Conservation (phyloP, 2,329 filamentous ascomycete species). For the Phaeosphaeria sp. region DNA sequence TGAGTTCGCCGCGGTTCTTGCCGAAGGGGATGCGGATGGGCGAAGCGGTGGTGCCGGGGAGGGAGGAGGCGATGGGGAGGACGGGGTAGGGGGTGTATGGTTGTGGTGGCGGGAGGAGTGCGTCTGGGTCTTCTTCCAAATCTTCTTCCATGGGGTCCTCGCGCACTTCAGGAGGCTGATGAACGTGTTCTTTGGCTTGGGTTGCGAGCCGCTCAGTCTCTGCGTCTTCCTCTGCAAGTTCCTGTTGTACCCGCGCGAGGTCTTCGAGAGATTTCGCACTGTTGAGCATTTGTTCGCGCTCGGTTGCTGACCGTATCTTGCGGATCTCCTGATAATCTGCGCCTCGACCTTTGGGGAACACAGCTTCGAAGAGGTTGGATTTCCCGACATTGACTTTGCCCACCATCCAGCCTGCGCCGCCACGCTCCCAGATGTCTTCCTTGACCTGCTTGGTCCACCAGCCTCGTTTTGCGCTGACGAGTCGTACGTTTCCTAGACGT, state of each 20-base stretch:
- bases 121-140: slow-evolving; percentile 40
- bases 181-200: slow-evolving; percentile 23
- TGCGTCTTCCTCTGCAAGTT: slow-evolving; percentile 43
- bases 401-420: slow-evolving; percentile 92
- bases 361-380: slow-evolving; percentile 84
- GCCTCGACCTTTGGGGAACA: slow-evolving; percentile 76
- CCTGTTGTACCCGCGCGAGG: slow-evolving; percentile 31
- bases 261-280: slow-evolving; percentile 36
- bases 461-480: slow-evolving; percentile 82
- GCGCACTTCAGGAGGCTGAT: slow-evolving; percentile 28
- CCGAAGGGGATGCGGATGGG: slow-evolving; percentile 94
- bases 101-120: slow-evolving; percentile 77
- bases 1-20: slow-evolving; percentile 83
- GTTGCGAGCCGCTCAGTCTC: slow-evolving; percentile 30
- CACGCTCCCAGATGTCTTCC: slow-evolving; percentile 82
- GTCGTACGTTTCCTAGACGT: slow-evolving; percentile 86
- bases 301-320: slow-evolving; percentile 41
- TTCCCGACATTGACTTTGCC: slow-evolving; percentile 99
- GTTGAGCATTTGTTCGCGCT: slow-evolving; percentile 40
- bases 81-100: slow-evolving; percentile 76
- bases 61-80: slow-evolving; percentile 84
- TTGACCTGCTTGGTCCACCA: slow-evolving; percentile 94
- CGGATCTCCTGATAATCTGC: slow-evolving; percentile 46
- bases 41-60: slow-evolving; percentile 93
- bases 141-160: slow-evolving; percentile 30